Evolutionary conservation across 2,329 filamentous ascomycete species (phyloP), one percentile per base, ranked within the genome.

Genomic region (Byssoonygena ceratinophila): DNA sequence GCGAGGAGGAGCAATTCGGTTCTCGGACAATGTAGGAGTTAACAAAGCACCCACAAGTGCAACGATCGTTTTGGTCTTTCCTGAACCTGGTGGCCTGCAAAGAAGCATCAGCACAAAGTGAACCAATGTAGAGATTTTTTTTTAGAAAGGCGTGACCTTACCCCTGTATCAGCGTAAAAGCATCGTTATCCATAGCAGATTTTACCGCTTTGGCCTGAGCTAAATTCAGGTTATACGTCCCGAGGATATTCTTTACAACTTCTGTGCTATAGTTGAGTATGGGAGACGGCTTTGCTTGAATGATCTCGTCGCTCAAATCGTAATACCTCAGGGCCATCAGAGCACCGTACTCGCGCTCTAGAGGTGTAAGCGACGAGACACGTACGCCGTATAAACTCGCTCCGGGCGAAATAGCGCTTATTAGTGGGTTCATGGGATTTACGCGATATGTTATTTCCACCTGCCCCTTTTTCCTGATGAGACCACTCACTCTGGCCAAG

Each of bases 31-130:
- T 46, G 60, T 74, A 36, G 79, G 78, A 4, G 82, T 85, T 41
- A 95, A 68, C 14, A 98, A 74, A 34, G 88, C 87, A 32, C 92
- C 92, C 22, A 97, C 90, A 76, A 98, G 94, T 29, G 91, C 92
- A 52, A 94, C 81, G 55, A 98, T 98, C 0, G 92, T 98, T 68
- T 98, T 98, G 0, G 92, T 98, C 72, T 98, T 98, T 64, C 91
- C 92, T 3, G 92, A 96, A 67, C 92, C 92, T 1, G 92, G 92
- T 47, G 92, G 92, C 52, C 87, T 84, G 51, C 4, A 45, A 60
- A 66, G 69, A 65, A 72, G 65, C 54, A 49, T 57, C 55, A 56
- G 53, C 55, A n/a, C 34, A 48, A 46, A 51, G 18, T 6, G 34
- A n/a, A 16, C 4, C 9, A 11, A 41, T 39, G 32, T 4, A 12